phyloP scores from a whole-genome alignment of 2,329 filamentous ascomycete species.

The Chalaropsis ovoidea region DNA sequence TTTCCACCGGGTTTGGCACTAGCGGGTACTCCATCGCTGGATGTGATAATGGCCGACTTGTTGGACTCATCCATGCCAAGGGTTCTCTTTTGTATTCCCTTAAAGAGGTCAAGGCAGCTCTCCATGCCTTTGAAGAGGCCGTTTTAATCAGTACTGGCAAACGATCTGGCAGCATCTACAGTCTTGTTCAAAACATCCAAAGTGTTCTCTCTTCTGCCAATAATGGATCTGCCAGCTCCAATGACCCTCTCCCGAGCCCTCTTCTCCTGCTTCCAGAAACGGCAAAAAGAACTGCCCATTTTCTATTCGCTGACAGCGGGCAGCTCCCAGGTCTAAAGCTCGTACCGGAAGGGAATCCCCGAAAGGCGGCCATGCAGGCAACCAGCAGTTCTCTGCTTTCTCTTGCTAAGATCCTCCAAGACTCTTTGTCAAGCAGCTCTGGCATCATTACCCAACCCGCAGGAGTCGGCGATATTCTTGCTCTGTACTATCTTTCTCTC shows the following conservation, averaged over 20 bases:
- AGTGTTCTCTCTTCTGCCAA: slow-evolving; percentile 48
- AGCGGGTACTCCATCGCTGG: slow-evolving; percentile 80
- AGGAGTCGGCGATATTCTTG: slow-evolving; percentile 82
- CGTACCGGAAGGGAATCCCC: slow-evolving; percentile 59
- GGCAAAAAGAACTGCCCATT: slow-evolving; percentile 68
- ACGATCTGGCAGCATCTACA: slow-evolving; percentile 58
- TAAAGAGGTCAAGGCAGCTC: slow-evolving; percentile 70
- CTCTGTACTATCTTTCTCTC: slow-evolving; percentile 88
- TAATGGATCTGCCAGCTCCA: background rate
- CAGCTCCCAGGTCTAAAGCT: slow-evolving; percentile 69
- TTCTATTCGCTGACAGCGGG: slow-evolving; percentile 68
- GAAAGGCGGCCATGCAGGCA: slow-evolving; percentile 74
- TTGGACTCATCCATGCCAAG: slow-evolving; percentile 91
- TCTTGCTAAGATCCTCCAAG: slow-evolving; percentile 93
- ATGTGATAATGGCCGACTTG: slow-evolving; percentile 80
- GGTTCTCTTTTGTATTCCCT: slow-evolving; percentile 95
- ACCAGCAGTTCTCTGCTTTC: slow-evolving; percentile 94
- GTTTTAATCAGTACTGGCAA: slow-evolving; percentile 78
- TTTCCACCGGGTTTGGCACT: slow-evolving; percentile 31
- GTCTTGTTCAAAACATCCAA: slow-evolving; percentile 70
- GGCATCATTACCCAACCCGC: slow-evolving; percentile 48
- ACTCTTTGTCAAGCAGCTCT: slow-evolving; percentile 72
- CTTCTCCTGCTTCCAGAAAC: slow-evolving; percentile 73
- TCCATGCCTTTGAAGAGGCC: slow-evolving; percentile 86
- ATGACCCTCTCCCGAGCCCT: slow-evolving; percentile 35